Evolutionary conservation across 768 basidiomycete species (phyloP), one percentile per base, ranked within the genome.

Genomic region (Cantharellus cinnabarinus): DNA sequence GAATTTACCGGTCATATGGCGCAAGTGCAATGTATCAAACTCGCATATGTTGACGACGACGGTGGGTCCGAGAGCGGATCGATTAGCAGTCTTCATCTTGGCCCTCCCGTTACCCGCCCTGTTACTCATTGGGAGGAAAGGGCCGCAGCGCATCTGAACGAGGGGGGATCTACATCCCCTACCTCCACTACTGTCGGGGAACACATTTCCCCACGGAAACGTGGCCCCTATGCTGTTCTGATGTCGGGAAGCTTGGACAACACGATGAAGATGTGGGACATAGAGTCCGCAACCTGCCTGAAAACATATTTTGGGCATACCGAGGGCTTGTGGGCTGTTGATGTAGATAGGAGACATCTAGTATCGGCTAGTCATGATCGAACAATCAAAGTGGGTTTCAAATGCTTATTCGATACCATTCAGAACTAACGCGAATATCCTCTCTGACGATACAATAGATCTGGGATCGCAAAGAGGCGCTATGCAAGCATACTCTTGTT

Each of bases 271-370:
- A 66, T 93, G 48, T 99, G 95, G 95, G 90, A 98, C 66, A 79
- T 98, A 37, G 88, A 93, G 64, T 79, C 82, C 2, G 89, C 84
- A 44, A 80, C 82, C 65, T 76, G 81, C 34, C 72, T 78, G 54
- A 75, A 79, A 66, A 97, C 95, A 48, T 77, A 93, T 62, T 99
- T 99, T 68, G 95, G 91, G 1, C 93, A 97, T 69, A 91, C 98
- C 65, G 95, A 99, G 68, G 95, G 95, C 58, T 90, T 99, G 15
- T 99, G 95, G 95, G 83, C 82, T 2, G 85, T 98, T 39, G 90
- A 89, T 34, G 82, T 84, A 63, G 91, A 99, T 69, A 85, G 89
- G 67, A 75, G 98, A 66, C 76, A 94, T 58, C 73, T 99, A 55
- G 90, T 91, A 35, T 91, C 87, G 58, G 93, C 82, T 4, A 93